Base-by-base conservation (phyloP, 2,329 filamentous ascomycete genomes). In the Alternaria novae-zelandiae region DNA sequence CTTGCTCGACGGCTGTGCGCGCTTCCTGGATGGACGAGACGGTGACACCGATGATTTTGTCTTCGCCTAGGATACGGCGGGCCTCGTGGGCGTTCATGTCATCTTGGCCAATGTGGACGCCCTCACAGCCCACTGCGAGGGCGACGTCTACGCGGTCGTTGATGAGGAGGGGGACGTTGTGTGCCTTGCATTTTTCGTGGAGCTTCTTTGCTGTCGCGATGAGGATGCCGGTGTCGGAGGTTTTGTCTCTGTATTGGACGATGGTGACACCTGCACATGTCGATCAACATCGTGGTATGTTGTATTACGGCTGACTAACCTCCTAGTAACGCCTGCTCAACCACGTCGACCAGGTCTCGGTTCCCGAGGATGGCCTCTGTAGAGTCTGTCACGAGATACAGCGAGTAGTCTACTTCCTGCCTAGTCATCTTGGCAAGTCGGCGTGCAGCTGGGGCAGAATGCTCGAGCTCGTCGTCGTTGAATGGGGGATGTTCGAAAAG, bases 101-200 rank as follows among this genome's bases (percentile, higher is more conserved):
- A 86, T 97, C 94, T 82, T 98, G 95, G 7, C 96, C 96, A 54
- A 98, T 87, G 79, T 98, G 96, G 9, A 97, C 93, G 49, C 96
- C 96, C 82, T 97, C 95, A 61, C 92, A 96, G 12, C 89, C 92
- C 46, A 94, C 87, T 13, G 93, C 94, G 17, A 93, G 85, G 9
- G 94, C 94, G 25, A 98, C 92, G 77, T 97, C 94, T 6, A 97
- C 87, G 12, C 94, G 89, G 78, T 98, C 96, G 77, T 98, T 98
- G 83, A 98, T 94, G 58, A 98, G 84, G 61, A 98, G 86, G 28
- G 95, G 95, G 4, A 97, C 88, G 15, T 85, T 84, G 75, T 91
- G 85, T 50, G 83, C 83, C 67, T 83, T 84, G 20, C 93, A 95
- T 66, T 96, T 82, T 41, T 82, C 79, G 78, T 97, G 94, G 54